These are phyloP conservation scores for Phytophthora lateralis DNA, from an alignment of 352 stramenopile species.

Conservation along the genomic window DNA sequence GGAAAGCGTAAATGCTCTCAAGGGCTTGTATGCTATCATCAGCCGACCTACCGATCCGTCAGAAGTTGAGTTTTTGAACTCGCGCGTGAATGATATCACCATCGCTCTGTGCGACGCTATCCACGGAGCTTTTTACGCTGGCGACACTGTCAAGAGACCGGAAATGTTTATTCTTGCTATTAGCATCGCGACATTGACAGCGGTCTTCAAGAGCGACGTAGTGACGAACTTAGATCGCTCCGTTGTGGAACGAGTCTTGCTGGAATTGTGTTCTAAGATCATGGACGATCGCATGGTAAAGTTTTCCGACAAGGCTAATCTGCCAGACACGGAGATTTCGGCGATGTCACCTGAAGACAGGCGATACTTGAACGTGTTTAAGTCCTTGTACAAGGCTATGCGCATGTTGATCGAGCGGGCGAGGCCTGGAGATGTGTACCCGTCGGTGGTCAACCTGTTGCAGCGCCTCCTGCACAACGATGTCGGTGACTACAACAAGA, in stretches of 20 bases:
- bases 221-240: conserved; percentile 72
- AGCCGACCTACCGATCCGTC: conserved; percentile 56
- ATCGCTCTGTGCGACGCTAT: conserved; percentile 76
- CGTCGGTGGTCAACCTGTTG: conserved; percentile 78
- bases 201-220: conserved; percentile 64
- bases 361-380: conserved; percentile 71
- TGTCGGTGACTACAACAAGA: conserved; percentile 79
- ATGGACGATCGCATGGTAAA: conserved; percentile 75
- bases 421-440: conserved; percentile 73
- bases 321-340: conserved; percentile 44
- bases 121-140: conserved; percentile 68
- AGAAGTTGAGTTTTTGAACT: conserved; percentile 70
- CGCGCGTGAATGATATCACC: conserved; percentile 83
- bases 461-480: conserved; percentile 83
- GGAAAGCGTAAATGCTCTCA: conserved; percentile 77
- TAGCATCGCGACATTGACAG: conserved; percentile 66
- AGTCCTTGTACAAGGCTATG: conserved; percentile 71
- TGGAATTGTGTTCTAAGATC: conserved; percentile 79
- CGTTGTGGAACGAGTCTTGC: conserved; percentile 74
- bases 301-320: conserved; percentile 46
- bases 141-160: conserved; percentile 66
- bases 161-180: conserved; percentile 76
- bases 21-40: conserved; percentile 82
- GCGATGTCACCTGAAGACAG: conserved; percentile 59
- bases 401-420: conserved; percentile 60